Evolutionary conservation across 116 monocot species (phyloP), one percentile per base, ranked within the genome.

Genomic region (Posidonia oceanica): DNA sequence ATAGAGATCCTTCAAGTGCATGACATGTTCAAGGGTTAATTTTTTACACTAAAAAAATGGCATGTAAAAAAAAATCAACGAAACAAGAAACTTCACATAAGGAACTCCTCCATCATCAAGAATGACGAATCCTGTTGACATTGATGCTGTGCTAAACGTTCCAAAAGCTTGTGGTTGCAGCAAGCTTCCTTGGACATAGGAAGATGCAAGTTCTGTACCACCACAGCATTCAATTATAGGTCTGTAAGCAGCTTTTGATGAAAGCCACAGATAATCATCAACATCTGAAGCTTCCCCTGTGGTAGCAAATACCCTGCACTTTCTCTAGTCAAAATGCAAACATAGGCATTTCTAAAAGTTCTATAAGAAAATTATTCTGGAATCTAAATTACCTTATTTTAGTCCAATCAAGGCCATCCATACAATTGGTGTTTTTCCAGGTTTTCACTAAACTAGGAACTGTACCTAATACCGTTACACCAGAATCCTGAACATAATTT

Each of bases 221-320:
- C 95, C 91, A 71, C 95, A 96, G 55, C 88, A 88, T 80, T 96
- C 91, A 73, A 96, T 78, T 59, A 95, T 77, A 11, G 95, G 95
- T 59, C 71, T 81, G 72, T 91, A 96, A 39, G 29, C 80, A 16
- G 86, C 38, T 77, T 68, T 76, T 39, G 95, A 96, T 81, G 88
- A 86, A 72, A 91, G 86, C 95, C 91, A 91, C 14, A 91, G 70
- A 67, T 91, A 80, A 80, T 95, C 94, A 84, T 91, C 91, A 17
- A 86, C 74, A 75, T 91, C 80, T 72, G 94, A 95, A 4, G 86
- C 76, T 76, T 95, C 88, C 59, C 91, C 95, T 39, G 95, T 95
- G 3, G 91, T 71, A 60, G 37, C 79, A 74, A 86, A 80, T 61
- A 64, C 53, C 77, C 94, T 95, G 82, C 61, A 80, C 67, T 14